These are phyloP conservation scores for Guyanaporus albipodus DNA, from an alignment of 768 basidiomycete genomes.

Conservation along the genomic window DNA sequence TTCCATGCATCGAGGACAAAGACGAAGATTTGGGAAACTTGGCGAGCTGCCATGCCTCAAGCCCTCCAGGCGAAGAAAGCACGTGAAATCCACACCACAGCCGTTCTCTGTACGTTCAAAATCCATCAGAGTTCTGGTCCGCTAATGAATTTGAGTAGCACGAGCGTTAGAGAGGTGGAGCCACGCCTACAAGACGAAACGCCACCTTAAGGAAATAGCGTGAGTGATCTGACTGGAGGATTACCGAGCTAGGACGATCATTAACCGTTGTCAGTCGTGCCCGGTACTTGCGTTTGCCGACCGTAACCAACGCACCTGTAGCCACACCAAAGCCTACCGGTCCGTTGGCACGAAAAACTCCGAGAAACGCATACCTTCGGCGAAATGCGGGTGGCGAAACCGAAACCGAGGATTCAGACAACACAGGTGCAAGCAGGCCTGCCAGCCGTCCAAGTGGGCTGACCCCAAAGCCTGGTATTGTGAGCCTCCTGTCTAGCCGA, in stretches of 20 bases:
- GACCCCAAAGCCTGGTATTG: constrained; percentile 32
- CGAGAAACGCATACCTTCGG: constrained; percentile 32
- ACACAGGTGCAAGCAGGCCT: constrained; percentile 23
- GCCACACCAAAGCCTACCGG: constrained; percentile 29
- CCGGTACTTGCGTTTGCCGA: constrained; percentile 72
- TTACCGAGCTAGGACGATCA: constrained; percentile 22
- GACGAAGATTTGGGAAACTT: constrained; percentile 56
- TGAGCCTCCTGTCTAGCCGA: constrained; percentile 37
- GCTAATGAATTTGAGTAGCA: constrained; percentile 33
- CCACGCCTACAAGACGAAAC: constrained; percentile 63
- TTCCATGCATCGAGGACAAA: constrained; percentile 65
- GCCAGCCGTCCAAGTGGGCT: constrained; percentile 25
- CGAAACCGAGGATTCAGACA: constrained; percentile 33
- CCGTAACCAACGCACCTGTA: constrained; percentile 38
- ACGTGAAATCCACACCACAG: constrained; percentile 52
- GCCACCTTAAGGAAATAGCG: constrained; percentile 79
- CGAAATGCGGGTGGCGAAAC: constrained; percentile 24
- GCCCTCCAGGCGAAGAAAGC: constrained; percentile 64
- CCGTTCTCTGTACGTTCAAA: constrained; percentile 52
- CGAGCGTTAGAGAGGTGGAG: constrained; percentile 61
- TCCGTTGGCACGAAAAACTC: constrained; percentile 23
- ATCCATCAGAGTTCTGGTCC: not conserved
- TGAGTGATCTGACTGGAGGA: constrained; percentile 40
- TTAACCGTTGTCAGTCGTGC: constrained; percentile 55
- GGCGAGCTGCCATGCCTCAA: constrained; percentile 69